Base-by-base conservation (phyloP, 495 filamentous ascomycete genomes). In the Penicillium chermesinum region DNA sequence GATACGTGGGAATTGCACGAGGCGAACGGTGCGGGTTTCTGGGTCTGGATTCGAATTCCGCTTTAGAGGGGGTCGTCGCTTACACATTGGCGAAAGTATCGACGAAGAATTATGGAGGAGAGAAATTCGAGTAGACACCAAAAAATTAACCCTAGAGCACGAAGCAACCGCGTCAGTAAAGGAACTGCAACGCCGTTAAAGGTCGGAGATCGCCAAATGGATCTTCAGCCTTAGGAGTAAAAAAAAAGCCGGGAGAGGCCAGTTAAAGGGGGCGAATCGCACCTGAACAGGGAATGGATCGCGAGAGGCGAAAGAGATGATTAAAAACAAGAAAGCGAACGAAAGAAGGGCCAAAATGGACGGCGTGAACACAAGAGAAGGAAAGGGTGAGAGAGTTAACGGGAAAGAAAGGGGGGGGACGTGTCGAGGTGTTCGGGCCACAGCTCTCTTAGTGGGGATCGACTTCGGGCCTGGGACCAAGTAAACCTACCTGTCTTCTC, bases 1-100 rank as follows among this genome's bases (percentile, higher is more conserved):
- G 48, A 30, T 56, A 57, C 45, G 16, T 51, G 45, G 41, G 49
- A 30, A 30, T 30, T 30, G 10, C 25, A 36, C 38, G 37, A 33
- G 25, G 25, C 25, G 25, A 30, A 30, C 4, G 10, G 25, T 10
- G 25, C 25, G 4, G 25, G 10, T 30, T 30, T 4, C 25, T 30
- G 25, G 25, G 25, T 30, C 25, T 30, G 25, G 25, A 30, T 4
- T 5, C 25, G 25, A 30, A 36, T 33, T 17, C 34, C 30, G 15
- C 14, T 44, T 19, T 13, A 19, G 13, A 16, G 40, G 12, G 40
- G 18, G 43, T 50, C 34, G 43, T 9, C 55, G 63, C 70, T 70
- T 73, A 73, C 70, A 69, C 70, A 73, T 73, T n/a, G 66, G 53
- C 61, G 60, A 59, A 62, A 57, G 55, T 55, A 46, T 51, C 40